Evolutionary conservation across 2,329 filamentous ascomycete genomes (phyloP).

Genomic region (Leptosphaerulina australis): DNA sequence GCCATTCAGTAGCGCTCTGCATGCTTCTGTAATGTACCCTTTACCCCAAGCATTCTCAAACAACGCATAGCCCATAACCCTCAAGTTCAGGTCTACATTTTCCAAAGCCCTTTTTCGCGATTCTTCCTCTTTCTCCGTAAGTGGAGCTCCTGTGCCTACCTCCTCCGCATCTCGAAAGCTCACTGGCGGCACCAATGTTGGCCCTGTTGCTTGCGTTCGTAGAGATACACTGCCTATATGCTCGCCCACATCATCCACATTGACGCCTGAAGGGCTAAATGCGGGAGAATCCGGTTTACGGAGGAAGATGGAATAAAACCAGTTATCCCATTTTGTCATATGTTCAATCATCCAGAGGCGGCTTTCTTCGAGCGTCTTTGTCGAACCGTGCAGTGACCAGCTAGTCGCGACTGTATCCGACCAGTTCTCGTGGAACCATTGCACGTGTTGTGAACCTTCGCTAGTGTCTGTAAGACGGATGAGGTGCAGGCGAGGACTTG

Average conservation of each 20-base stretch:
- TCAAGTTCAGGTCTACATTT: slow-evolving; percentile 10
- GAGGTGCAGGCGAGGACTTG: slow-evolving; percentile 32
- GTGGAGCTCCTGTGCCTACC: neutral
- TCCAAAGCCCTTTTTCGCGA: neutral
- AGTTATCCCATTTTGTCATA: slow-evolving; percentile 13
- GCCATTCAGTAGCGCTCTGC: slow-evolving; percentile 20
- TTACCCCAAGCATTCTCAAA: slow-evolving; percentile 28
- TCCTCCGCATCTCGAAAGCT: neutral
- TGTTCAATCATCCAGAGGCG: slow-evolving; percentile 29
- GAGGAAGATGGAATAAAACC: slow-evolving; percentile 26
- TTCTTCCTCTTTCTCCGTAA: neutral
- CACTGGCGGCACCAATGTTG: neutral
- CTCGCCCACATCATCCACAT: neutral
- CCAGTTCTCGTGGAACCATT: slow-evolving; percentile 40
- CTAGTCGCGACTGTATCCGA: slow-evolving; percentile 27
- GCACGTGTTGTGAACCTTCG: slow-evolving; percentile 27
- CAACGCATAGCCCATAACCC: slow-evolving; percentile 33
- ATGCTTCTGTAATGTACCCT: slow-evolving; percentile 41
- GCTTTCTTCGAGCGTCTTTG: slow-evolving; percentile 25
- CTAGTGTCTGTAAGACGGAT: slow-evolving; percentile 31
- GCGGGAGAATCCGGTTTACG: too few species aligned
- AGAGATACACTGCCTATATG: slow-evolving; percentile 4
- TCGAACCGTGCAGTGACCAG: slow-evolving; percentile 36
- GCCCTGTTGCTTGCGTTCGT: neutral
- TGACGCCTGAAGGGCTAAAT: too few species aligned